A percentile compares a stretch with the other conserved stretches of the same genome.
phyloP scores from a whole-genome alignment of 148 eudicot genomes.

The Drosera capensis region DNA sequence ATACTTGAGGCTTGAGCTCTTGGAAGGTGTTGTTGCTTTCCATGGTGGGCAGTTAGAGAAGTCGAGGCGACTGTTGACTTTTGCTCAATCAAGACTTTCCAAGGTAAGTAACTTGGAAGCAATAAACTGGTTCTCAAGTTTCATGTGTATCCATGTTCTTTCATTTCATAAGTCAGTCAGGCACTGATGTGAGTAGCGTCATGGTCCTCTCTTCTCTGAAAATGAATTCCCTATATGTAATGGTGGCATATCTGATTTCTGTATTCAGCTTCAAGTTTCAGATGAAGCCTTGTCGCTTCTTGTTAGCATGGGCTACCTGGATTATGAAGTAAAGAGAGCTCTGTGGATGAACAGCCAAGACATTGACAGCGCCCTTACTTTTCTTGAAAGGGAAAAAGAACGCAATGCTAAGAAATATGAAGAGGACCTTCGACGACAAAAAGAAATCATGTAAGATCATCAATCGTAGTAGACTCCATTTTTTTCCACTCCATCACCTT shows the following conservation, averaged over 20 bases:
- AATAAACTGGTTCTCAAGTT: no score
- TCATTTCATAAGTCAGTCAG: no score
- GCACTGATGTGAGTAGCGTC: no score
- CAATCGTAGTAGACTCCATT: not conserved
- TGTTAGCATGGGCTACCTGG: constrained; percentile 80
- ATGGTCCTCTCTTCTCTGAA: no score
- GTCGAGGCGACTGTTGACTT: no score
- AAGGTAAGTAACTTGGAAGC: no score
- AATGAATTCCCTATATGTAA: no score
- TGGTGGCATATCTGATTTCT: constrained; percentile 12
- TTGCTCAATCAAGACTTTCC: no score
- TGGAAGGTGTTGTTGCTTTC: no score
- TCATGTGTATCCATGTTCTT: no score
- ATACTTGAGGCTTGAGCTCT: no score
- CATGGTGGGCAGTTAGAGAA: no score
- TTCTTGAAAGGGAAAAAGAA: constrained; percentile 62
- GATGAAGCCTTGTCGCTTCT: constrained; percentile 69
- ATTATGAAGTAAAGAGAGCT: constrained; percentile 61
- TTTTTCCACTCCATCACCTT: constrained; percentile 2
- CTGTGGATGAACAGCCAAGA: constrained; percentile 71
- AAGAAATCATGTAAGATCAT: constrained; percentile 45
- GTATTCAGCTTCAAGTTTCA: constrained; percentile 78
- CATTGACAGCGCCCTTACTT: constrained; percentile 55
- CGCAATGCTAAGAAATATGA: constrained; percentile 32
- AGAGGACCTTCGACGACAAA: constrained; percentile 45